Evolutionary conservation across 495 filamentous ascomycete species (phyloP).

Genomic region (Neurospora sp.): DNA sequence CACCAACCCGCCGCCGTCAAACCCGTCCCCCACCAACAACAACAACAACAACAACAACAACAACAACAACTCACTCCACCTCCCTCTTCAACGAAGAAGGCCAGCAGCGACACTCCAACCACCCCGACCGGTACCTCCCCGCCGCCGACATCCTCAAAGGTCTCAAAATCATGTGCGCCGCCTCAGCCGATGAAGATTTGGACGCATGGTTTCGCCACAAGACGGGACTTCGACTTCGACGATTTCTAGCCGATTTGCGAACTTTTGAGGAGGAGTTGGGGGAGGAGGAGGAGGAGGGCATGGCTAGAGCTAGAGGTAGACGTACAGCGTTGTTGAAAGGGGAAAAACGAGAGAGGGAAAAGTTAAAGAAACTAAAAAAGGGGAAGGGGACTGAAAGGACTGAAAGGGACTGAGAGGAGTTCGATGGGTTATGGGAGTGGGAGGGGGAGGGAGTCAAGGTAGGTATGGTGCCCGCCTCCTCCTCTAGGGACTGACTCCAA

Average conservation of each 20-base stretch:
- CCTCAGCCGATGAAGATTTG: conserved; percentile 35
- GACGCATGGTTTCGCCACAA: conserved; percentile 33
- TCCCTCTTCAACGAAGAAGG: conserved; percentile 14
- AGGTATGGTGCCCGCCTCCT: too few relatives aligned
- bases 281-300: conserved; percentile 1
- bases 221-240: conserved; percentile 35
- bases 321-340: too few relatives aligned
- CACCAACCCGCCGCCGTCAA: neutral
- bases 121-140: neutral
- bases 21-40: neutral
- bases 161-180: conserved; percentile 36
- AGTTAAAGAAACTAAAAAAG: too few relatives aligned
- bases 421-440: too few relatives aligned
- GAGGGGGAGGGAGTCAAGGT: too few relatives aligned
- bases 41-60: too few relatives aligned
- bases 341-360: too few relatives aligned
- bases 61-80: neutral
- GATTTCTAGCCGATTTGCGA: conserved; percentile 37
- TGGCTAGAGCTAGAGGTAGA: too few relatives aligned
- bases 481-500: too few relatives aligned
- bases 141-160: conserved; percentile 33
- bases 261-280: conserved; percentile 34
- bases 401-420: too few relatives aligned
- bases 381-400: too few relatives aligned
- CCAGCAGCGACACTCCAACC: conserved; percentile 15